A percentile compares a stretch with the other conserved stretches of the same genome.
Conservation (phyloP, 257 asterid species). For the Solanum acaule region DNA sequence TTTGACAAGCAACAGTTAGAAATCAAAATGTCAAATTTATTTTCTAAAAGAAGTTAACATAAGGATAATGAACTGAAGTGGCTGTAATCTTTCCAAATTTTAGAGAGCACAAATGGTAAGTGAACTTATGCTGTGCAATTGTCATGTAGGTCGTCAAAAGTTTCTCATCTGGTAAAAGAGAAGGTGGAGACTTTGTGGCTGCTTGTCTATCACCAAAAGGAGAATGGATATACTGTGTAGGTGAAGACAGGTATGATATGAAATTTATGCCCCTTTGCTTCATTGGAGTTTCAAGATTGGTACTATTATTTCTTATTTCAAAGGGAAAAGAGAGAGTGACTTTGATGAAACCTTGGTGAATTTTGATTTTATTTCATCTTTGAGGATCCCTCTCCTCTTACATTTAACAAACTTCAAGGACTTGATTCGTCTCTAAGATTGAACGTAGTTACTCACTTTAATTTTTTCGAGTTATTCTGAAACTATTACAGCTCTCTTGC, state of each 20-base stretch:
- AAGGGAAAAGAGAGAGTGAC: background rate
- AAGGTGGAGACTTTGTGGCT: constrained; percentile 97
- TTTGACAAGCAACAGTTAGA: background rate
- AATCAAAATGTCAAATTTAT: background rate
- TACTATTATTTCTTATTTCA: background rate
- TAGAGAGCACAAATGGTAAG: background rate
- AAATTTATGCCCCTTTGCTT: background rate
- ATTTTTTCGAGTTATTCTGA: background rate
- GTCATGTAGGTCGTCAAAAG: constrained; percentile 81
- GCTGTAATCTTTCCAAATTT: background rate
- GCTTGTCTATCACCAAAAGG: constrained; percentile 98
- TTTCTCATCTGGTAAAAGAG: constrained; percentile 99
- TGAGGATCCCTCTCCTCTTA: background rate
- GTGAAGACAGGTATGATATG: constrained; percentile 76
- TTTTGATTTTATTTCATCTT: background rate
- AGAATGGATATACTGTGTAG: constrained; percentile 97
- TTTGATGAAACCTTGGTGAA: background rate
- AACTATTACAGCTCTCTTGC: background rate
- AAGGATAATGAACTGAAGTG: background rate
- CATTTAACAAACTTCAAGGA: background rate
- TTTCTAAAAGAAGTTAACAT: background rate
- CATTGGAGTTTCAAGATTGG: background rate
- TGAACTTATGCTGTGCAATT: constrained; percentile 3
- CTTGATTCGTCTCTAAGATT: background rate
- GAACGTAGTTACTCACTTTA: background rate